Evolutionary conservation across 106 monocot genomes (phyloP).

Genomic region (Posidonia australis): DNA sequence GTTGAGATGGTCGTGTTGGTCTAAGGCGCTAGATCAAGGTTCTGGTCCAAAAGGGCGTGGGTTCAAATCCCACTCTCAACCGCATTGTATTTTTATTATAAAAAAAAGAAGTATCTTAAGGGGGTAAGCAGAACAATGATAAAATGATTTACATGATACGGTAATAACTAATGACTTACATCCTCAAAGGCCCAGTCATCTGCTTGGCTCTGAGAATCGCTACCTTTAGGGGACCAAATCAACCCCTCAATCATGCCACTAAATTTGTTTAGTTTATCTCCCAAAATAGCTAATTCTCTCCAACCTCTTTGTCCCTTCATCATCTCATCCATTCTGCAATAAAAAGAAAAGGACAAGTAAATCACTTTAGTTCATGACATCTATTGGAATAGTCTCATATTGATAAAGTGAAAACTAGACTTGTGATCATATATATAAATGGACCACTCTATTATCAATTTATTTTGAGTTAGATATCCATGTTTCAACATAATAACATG

Average conservation of each 20-base stretch:
- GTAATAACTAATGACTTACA: slow-evolving; percentile 22
- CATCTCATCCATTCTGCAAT: slow-evolving; percentile 94
- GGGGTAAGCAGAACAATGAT: not conserved
- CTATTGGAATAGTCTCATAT: too few relatives aligned
- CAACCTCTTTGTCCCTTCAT: slow-evolving; percentile 92
- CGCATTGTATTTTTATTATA: too few relatives aligned
- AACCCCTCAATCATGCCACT: slow-evolving; percentile 93
- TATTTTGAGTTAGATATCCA: too few relatives aligned
- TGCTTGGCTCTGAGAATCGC: slow-evolving; percentile 39
- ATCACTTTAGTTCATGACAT: too few relatives aligned
- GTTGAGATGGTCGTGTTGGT: too few relatives aligned
- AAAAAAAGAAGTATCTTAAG: not conserved
- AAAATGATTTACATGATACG: not conserved
- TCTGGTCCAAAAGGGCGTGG: too few relatives aligned
- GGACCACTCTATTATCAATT: too few relatives aligned
- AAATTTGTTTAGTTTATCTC: slow-evolving; percentile 83
- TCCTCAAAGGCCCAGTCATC: slow-evolving; percentile 87
- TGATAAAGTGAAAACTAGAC: too few relatives aligned
- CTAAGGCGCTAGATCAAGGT: too few relatives aligned
- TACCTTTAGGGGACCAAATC: slow-evolving; percentile 83
- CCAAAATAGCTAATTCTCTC: slow-evolving; percentile 77
- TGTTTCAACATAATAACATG: too few relatives aligned
- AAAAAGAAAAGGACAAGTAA: not conserved
- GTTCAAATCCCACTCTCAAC: too few relatives aligned
- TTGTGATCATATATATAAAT: too few relatives aligned